Evolutionary conservation across 75 land plant species (phyloP).

Genomic region (Pseudotsuga menziesii): DNA sequence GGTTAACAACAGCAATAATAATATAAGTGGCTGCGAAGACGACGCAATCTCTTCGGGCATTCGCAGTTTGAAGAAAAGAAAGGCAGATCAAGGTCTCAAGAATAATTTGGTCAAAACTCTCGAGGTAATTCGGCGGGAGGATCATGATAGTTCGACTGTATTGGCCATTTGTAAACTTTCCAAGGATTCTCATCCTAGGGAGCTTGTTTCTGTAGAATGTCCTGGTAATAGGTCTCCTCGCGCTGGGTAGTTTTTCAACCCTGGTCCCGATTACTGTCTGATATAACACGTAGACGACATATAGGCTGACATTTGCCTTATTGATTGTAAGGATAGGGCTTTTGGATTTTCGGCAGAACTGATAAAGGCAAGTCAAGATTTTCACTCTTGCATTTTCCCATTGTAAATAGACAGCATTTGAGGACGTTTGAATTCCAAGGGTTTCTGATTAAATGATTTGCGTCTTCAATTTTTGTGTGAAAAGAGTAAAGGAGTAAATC

Average conservation of each 20-base stretch:
- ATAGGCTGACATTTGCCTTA: conserved; percentile 3
- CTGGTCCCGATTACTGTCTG: not conserved
- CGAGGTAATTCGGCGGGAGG: not conserved
- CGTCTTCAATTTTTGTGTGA: not conserved
- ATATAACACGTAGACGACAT: not conserved
- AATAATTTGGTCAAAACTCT: not conserved
- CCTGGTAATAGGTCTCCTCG: not conserved
- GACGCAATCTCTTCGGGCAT: conserved; percentile 5
- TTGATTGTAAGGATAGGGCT: not conserved
- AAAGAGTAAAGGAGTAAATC: no score
- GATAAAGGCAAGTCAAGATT: not conserved
- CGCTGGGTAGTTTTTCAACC: no score
- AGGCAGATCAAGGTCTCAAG: not conserved
- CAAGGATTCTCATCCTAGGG: not conserved
- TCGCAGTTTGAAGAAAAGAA: conserved; percentile 1
- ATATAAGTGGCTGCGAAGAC: conserved; percentile 1
- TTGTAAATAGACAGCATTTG: not conserved
- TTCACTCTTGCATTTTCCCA: not conserved
- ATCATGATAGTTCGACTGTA: not conserved
- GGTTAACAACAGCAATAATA: not conserved
- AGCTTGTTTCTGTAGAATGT: not conserved
- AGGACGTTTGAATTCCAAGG: not conserved
- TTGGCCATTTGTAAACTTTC: conserved; percentile 1
- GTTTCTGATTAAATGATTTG: conserved; percentile 3
- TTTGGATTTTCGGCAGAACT: not conserved